Conservation (phyloP, 1,284 basidiomycete species). For the Cutaneotrichosporon curvatum region DNA sequence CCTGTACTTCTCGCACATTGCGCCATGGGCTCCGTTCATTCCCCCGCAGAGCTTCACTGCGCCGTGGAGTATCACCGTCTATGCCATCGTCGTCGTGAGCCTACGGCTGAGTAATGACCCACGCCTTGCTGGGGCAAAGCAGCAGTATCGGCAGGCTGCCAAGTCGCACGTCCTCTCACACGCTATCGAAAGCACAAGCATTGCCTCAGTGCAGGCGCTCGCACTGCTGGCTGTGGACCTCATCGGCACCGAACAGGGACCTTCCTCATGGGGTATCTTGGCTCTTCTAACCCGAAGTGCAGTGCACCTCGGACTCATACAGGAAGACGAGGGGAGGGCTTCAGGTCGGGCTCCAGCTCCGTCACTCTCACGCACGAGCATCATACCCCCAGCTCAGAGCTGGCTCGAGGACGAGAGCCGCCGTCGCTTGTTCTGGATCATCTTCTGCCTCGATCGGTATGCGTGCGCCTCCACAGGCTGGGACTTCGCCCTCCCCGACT, state of each 20-base stretch:
- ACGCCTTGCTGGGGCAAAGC: slow-evolving; percentile 24
- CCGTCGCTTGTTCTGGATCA: slow-evolving; percentile 44
- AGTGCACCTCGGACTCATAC: slow-evolving; percentile 40
- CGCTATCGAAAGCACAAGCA: slow-evolving; percentile 42
- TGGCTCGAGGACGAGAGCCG: slow-evolving; percentile 45
- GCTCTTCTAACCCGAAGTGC: slow-evolving; percentile 43
- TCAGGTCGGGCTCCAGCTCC: slow-evolving; percentile 15
- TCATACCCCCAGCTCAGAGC: slow-evolving; percentile 36
- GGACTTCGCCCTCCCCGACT: slow-evolving; percentile 44
- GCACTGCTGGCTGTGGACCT: slow-evolving; percentile 43
- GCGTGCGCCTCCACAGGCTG: slow-evolving; percentile 44
- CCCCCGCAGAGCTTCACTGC: slow-evolving; percentile 26
- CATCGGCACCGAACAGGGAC: slow-evolving; percentile 44
- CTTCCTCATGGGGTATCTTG: slow-evolving; percentile 42
- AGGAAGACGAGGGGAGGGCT: slow-evolving; percentile 26
- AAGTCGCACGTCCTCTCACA: slow-evolving; percentile 43
- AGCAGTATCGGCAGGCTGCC: slow-evolving; percentile 32
- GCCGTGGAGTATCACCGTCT: slow-evolving; percentile 42
- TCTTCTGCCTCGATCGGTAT: slow-evolving; percentile 44
- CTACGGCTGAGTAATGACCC: slow-evolving; percentile 39
- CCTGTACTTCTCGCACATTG: slow-evolving; percentile 39
- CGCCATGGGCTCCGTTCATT: slow-evolving; percentile 45
- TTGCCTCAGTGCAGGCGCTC: slow-evolving; percentile 42
- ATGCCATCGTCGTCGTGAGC: slow-evolving; percentile 45
- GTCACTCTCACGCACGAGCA: slow-evolving; percentile 34